These are phyloP conservation scores for Diaporthe citri DNA, from an alignment of 2,329 filamentous ascomycete genomes.

Conservation along the genomic window DNA sequence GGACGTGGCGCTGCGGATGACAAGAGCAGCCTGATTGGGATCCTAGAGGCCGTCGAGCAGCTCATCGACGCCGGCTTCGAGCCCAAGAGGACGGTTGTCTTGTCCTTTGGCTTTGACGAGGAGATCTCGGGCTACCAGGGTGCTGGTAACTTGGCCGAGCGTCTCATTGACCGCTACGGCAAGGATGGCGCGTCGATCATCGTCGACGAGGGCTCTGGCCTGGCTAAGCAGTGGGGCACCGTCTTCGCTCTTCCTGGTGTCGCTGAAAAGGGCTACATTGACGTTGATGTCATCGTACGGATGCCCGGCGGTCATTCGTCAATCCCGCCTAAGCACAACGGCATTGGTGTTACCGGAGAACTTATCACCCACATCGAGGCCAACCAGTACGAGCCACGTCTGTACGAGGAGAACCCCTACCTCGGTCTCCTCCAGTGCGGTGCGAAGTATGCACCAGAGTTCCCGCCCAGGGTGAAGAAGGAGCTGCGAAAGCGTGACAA, in stretches of 20 bases:
- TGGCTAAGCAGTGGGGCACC: constrained; percentile 57
- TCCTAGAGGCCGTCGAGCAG: constrained; percentile 68
- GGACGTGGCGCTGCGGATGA: constrained; percentile 71
- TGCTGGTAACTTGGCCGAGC: constrained; percentile 60
- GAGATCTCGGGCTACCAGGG: constrained; percentile 67
- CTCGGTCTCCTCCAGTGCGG: constrained; percentile 55
- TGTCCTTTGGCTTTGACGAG: constrained; percentile 75
- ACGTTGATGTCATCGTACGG: constrained; percentile 69
- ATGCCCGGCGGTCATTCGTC: constrained; percentile 72
- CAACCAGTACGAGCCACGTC: constrained; percentile 57
- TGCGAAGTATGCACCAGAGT: constrained; percentile 58
- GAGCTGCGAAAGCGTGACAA: constrained; percentile 51
- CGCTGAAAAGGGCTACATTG: constrained; percentile 72
- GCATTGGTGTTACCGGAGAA: constrained; percentile 62
- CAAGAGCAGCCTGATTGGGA: constrained; percentile 71
- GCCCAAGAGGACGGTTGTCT: constrained; percentile 67
- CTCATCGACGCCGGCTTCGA: constrained; percentile 65
- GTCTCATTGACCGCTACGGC: constrained; percentile 64
- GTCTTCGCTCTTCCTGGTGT: constrained; percentile 69
- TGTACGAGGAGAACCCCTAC: constrained; percentile 58
- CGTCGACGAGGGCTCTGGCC: constrained; percentile 69
- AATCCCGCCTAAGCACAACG: constrained; percentile 67
- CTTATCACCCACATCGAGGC: constrained; percentile 61
- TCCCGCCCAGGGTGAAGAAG: constrained; percentile 58
- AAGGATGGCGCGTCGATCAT: constrained; percentile 67